Evolutionary conservation across 305 asterid species (phyloP).

Genomic region (Fraxinus albicans): DNA sequence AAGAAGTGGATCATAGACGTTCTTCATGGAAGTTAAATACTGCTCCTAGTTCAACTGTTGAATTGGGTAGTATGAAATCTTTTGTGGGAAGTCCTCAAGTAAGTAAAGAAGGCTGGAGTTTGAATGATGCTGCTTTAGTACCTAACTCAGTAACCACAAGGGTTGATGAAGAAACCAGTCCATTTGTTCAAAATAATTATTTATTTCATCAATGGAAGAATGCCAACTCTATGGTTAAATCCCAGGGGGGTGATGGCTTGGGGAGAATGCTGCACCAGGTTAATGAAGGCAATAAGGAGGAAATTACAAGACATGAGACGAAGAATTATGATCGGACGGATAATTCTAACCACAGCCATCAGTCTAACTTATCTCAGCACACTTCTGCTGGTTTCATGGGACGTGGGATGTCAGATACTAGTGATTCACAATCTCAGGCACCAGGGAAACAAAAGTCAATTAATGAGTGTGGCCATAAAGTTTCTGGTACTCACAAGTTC

Average conservation of each 20-base stretch:
- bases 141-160: conserved; percentile 36
- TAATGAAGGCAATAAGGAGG: conserved; percentile 36
- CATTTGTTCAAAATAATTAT: conserved; percentile 41
- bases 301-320: conserved; percentile 38
- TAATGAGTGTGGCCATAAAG: conserved; percentile 48
- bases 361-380: conserved; percentile 62
- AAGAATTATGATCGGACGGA: conserved; percentile 51
- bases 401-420: conserved; percentile 45
- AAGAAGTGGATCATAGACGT: background rate
- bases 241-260: conserved; percentile 46
- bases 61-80: conserved; percentile 33
- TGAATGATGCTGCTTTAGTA: conserved; percentile 40
- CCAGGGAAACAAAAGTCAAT: conserved; percentile 56
- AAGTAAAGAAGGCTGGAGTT: conserved; percentile 43
- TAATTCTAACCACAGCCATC: conserved; percentile 66
- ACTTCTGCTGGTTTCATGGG: conserved; percentile 60
- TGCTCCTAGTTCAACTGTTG: background rate
- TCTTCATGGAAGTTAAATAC: background rate
- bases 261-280: conserved; percentile 46
- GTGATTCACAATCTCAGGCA: conserved; percentile 56
- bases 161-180: conserved; percentile 44
- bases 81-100: conserved; percentile 24
- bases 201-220: conserved; percentile 59
- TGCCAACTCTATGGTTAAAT: conserved; percentile 39
- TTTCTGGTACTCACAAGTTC: conserved; percentile 62